Evolutionary conservation across 306 rosid species (phyloP).

Genomic region (cucumber (Cucumis sativus)): Cucumber_9930_V3 NC_026660.2:15852001-15852500

Average conservation of each 20-base stretch:
- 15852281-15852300: neutral
- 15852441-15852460: neutral
- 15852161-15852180: too few relatives aligned
- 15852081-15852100: too few relatives aligned
- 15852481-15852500: neutral
- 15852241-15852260: neutral
- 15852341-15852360: neutral
- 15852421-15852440: neutral
- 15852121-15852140: too few relatives aligned
- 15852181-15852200: too few relatives aligned
- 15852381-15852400: neutral
- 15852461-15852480: neutral
- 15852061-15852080: too few relatives aligned
- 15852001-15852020: neutral
- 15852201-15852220: too few relatives aligned
- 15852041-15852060: too few relatives aligned
- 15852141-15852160: too few relatives aligned
- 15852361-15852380: neutral
- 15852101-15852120: too few relatives aligned
- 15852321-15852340: neutral
- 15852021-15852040: too few relatives aligned
- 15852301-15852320: neutral
- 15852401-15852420: neutral
- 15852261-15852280: neutral
- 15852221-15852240: neutral